Evolutionary conservation across 140 eudicot species (phyloP), one percentile per base, ranked within the genome.

Genomic region (Erigeron philadelphicus): DNA sequence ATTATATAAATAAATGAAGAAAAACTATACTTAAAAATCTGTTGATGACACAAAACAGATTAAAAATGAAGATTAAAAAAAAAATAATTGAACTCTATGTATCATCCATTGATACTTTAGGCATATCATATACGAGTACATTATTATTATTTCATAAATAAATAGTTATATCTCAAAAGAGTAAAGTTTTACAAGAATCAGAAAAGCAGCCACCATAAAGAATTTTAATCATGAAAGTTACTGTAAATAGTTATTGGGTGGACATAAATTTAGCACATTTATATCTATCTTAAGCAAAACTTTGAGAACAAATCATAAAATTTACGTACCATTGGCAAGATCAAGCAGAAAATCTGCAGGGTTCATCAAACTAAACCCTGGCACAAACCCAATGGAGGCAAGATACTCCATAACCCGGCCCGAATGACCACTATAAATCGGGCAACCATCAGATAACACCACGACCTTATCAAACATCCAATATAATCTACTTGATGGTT

Each of bases 271-370:
- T 9, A 21, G 46, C 64, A 17, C 35, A 44, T 31, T 31, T 2
- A 31, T 2, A 31, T 31, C 4, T 31, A 31, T 31, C 4, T 31
- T 31, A 15, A 8, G 56, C 11, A 11, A 25, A 63, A 44, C 1
- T 31, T 4, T 31, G 42, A 12, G 8, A 12, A 64, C 63, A 5
- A 16, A 16, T 6, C 17, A 57, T 47, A 81, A 10, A 11, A 62
- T 25, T 6, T 43, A 11, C 84, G 19, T 88, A 91, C 97, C 97
- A 75, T 76, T 91, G 21, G 98, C 98, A 63, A 92, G 95, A 81
- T 92, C 98, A 62, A 92, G 87, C 74, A 92, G 84, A 81, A 88
- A 92, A 73, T 92, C 98, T 65, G 98, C 95, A 10, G 96, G 98
- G 64, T 92, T 92, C 61, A 86, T 71, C 62, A 73, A 81, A 64